Conservation (phyloP, 208 protist genomes). For the Acanthamoeba healyi region DNA sequence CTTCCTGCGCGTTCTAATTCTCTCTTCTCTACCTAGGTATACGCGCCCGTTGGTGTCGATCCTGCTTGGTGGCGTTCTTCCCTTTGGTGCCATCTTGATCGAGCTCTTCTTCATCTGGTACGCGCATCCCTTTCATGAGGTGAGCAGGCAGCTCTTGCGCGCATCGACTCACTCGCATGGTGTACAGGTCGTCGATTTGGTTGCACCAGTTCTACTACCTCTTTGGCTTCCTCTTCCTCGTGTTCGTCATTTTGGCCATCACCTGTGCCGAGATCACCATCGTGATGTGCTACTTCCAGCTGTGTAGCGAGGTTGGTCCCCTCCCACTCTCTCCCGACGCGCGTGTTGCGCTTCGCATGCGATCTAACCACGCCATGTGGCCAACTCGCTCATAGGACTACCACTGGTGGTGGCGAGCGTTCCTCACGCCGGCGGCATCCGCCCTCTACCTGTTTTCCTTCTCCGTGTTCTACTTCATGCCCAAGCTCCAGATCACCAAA, state of each 20-base stretch:
- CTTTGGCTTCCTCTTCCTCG: slow-evolving; percentile 98
- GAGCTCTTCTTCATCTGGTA: slow-evolving; percentile 99
- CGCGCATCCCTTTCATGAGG: no score
- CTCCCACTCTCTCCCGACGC: not conserved
- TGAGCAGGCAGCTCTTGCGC: no score
- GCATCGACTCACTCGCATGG: no score
- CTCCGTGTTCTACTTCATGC: slow-evolving; percentile 94
- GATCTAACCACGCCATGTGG: not conserved
- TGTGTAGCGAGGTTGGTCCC: slow-evolving; percentile 92
- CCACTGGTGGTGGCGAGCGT: slow-evolving; percentile 98
- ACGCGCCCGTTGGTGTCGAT: slow-evolving; percentile 91
- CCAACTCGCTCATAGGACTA: slow-evolving; percentile 92
- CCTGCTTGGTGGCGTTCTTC: slow-evolving; percentile 95
- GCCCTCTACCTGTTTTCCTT: slow-evolving; percentile 97
- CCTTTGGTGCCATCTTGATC: slow-evolving; percentile 97
- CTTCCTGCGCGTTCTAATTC: no score
- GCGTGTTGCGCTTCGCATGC: not conserved
- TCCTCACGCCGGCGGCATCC: slow-evolving; percentile 93
- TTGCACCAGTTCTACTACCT: slow-evolving; percentile 98
- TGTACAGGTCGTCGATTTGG: slow-evolving; percentile 91
- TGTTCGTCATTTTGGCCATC: slow-evolving; percentile 96
- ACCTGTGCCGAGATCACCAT: slow-evolving; percentile 97
- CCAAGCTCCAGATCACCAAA: slow-evolving; percentile 88
- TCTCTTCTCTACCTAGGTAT: no score
- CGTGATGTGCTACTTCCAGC: slow-evolving; percentile 98